phyloP scores from a whole-genome alignment of 2,329 filamentous ascomycete species.

The Phaeosphaeria sp. region DNA sequence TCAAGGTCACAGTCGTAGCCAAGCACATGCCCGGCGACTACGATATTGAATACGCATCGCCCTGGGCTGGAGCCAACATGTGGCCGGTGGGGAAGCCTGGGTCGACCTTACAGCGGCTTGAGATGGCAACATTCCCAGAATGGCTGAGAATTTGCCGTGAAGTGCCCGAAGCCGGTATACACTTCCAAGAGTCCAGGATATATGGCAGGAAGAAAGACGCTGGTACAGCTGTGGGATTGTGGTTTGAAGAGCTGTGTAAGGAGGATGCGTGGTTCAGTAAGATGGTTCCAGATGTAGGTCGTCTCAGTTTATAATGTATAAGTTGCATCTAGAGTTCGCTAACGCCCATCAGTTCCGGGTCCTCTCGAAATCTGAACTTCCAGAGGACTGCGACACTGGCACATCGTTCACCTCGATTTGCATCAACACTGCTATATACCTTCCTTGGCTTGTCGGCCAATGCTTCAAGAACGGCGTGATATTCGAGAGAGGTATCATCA shows the following conservation, averaged over 20 bases:
- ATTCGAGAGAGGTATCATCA: conserved; percentile 53
- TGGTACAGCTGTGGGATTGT: conserved; percentile 59
- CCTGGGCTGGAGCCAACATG: conserved; percentile 85
- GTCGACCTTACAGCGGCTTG: conserved; percentile 48
- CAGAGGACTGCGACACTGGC: conserved; percentile 71
- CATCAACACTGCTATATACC: conserved; percentile 88
- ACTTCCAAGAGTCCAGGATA: conserved; percentile 70
- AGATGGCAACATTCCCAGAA: conserved; percentile 55
- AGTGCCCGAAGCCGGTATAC: conserved; percentile 78
- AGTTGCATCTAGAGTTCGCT: neutral
- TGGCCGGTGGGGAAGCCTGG: conserved; percentile 62
- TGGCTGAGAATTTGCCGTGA: conserved; percentile 58
- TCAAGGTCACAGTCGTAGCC: conserved; percentile 73
- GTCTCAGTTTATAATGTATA: neutral
- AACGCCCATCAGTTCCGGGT: conserved; percentile 62
- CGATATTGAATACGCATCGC: conserved; percentile 87
- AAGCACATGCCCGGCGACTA: conserved; percentile 96
- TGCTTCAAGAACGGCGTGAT: conserved; percentile 76
- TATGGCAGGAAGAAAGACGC: conserved; percentile 71
- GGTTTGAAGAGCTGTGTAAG: conserved; percentile 72
- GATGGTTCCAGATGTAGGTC: conserved; percentile 71
- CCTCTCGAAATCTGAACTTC: conserved; percentile 63
- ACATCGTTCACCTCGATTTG: conserved; percentile 84
- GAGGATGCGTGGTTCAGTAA: conserved; percentile 76
- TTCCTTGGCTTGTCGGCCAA: conserved; percentile 83